These are phyloP conservation scores for Kalaharituber pfeilii DNA, from an alignment of 2,329 filamentous ascomycete genomes.

Conservation along the genomic window DNA sequence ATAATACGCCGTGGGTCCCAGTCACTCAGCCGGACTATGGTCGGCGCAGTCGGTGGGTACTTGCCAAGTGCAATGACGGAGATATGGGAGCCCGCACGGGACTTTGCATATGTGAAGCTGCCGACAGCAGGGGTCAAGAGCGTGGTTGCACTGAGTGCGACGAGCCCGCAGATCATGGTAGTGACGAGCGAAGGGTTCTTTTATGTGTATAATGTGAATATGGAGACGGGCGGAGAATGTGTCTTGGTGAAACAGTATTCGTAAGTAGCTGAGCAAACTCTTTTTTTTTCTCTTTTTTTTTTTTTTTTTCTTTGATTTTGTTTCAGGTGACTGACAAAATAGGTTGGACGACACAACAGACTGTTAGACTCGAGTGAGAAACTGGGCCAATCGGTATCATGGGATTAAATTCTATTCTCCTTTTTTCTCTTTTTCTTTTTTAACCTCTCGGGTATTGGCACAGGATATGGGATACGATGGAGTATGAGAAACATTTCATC, in stretches of 20 bases:
- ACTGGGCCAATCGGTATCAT: constrained; percentile 18
- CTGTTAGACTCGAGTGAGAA: constrained; percentile 19
- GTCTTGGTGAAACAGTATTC: constrained; percentile 81
- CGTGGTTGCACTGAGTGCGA: constrained; percentile 95
- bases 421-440: not conserved
- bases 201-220: constrained; percentile 86
- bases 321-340: no score
- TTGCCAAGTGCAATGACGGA: constrained; percentile 85
- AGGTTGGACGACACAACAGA: no score
- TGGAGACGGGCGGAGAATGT: constrained; percentile 87
- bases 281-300: constrained; percentile 16
- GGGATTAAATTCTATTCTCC: constrained; percentile 11
- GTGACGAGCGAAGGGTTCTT: constrained; percentile 92
- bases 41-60: constrained; percentile 77
- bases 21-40: constrained; percentile 75
- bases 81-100: constrained; percentile 89
- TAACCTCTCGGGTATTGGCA: not conserved
- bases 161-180: constrained; percentile 90
- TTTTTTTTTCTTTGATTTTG: no score
- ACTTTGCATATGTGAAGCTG: constrained; percentile 93
- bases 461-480: not conserved
- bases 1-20: constrained; percentile 90
- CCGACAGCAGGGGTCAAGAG: constrained; percentile 48
- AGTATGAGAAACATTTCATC: not conserved
- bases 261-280: constrained; percentile 38